phyloP scores from a whole-genome alignment of 148 eudicot genomes.

The Amaranthus palmeri region DNA sequence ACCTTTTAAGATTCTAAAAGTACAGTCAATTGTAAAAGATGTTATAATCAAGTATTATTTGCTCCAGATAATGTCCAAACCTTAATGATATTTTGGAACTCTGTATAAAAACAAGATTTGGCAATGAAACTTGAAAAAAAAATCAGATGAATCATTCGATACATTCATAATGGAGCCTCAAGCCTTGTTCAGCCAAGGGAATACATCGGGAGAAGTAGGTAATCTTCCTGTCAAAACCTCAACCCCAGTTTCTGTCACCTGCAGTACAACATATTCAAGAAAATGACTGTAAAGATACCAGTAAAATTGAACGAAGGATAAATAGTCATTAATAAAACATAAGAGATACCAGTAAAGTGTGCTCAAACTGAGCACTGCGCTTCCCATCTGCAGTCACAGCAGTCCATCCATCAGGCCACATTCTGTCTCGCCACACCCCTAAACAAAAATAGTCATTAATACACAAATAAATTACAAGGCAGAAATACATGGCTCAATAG shows the following conservation, averaged over 20 bases:
- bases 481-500: neutral
- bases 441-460: conserved; percentile 13
- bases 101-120: no score
- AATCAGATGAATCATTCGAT: no score
- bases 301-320: neutral
- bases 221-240: conserved; percentile 88
- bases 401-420: conserved; percentile 99
- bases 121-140: no score
- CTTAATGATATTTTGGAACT: no score
- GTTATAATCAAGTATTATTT: no score
- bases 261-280: conserved; percentile 11
- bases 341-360: conserved; percentile 69
- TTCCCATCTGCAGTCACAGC: conserved; percentile 94
- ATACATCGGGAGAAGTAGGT: conserved; percentile 84
- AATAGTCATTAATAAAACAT: neutral
- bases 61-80: no score
- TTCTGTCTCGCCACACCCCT: conserved; percentile 97
- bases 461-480: neutral
- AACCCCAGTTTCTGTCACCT: conserved; percentile 94
- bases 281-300: neutral
- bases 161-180: conserved; percentile 3
- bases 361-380: conserved; percentile 99
- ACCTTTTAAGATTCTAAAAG: no score
- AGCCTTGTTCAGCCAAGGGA: conserved; percentile 78
- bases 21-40: no score